Evolutionary conservation across 306 rosid genomes (phyloP).

Genomic region (Parietaria judaica): DNA sequence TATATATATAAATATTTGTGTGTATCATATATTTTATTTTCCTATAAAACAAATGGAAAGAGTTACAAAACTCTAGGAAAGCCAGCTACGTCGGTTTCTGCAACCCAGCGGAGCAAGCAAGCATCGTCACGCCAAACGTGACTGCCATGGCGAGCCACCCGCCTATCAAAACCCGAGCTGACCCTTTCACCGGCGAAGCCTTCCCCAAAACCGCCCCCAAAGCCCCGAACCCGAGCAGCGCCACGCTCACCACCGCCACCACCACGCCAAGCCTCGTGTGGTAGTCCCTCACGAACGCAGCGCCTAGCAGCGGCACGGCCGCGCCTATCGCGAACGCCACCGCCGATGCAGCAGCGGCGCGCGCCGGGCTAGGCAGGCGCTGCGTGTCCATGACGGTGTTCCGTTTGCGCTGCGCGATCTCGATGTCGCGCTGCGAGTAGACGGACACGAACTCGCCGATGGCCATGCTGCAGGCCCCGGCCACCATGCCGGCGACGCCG

Average conservation of each 20-base stretch:
- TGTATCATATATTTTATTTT: no score
- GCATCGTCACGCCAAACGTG: slow-evolving; percentile 37
- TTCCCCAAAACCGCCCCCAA: slow-evolving; percentile 31
- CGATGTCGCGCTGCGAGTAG: slow-evolving; percentile 33
- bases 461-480: slow-evolving; percentile 42
- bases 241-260: slow-evolving; percentile 28
- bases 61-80: no score
- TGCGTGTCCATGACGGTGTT: neutral
- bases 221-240: slow-evolving; percentile 31
- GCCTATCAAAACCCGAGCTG: slow-evolving; percentile 31
- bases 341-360: slow-evolving; percentile 26
- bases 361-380: slow-evolving; percentile 28
- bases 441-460: slow-evolving; percentile 40
- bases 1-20: no score
- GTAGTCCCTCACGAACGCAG: slow-evolving; percentile 27
- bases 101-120: slow-evolving; percentile 9
- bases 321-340: slow-evolving; percentile 22
- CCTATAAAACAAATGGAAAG: no score
- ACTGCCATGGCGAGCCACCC: slow-evolving; percentile 37
- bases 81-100: neutral
- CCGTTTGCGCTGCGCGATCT: slow-evolving; percentile 25
- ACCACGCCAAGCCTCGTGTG: slow-evolving; percentile 29
- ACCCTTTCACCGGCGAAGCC: slow-evolving; percentile 29
- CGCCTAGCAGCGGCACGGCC: slow-evolving; percentile 25
- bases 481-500: slow-evolving; percentile 28